These are phyloP conservation scores for Thielaviopsis punctulata DNA, from an alignment of 2,329 filamentous ascomycete species.

Conservation along the genomic window DNA sequence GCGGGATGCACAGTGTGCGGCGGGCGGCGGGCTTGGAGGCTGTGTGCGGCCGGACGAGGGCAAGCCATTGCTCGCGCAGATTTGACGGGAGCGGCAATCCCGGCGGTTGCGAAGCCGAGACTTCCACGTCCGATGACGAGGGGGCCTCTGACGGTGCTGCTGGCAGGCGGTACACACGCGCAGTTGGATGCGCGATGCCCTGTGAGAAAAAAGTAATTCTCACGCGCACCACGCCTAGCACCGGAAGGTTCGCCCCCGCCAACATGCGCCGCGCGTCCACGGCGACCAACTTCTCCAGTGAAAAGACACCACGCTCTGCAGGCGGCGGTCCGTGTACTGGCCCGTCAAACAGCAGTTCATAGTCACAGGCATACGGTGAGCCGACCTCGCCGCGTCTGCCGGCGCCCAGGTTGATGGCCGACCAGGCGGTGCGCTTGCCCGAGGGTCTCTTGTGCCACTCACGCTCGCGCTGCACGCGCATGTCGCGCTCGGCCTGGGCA, in stretches of 20 bases:
- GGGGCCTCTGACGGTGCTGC: constrained; percentile 12
- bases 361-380: constrained; percentile 67
- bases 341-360: constrained; percentile 45
- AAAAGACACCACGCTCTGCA: constrained; percentile 9
- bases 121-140: constrained; percentile 21
- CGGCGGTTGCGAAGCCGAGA: constrained; percentile 28
- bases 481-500: constrained; percentile 54
- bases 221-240: constrained; percentile 35
- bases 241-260: neutral
- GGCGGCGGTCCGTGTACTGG: constrained; percentile 4
- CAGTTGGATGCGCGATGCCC: constrained; percentile 53
- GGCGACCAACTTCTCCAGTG: constrained; percentile 9
- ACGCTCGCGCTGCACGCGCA: constrained; percentile 33
- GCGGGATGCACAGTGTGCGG: constrained; percentile 13
- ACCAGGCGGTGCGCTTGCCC: constrained; percentile 63
- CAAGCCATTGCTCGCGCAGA: constrained; percentile 56
- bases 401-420: constrained; percentile 54
- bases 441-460: constrained; percentile 44
- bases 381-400: constrained; percentile 70
- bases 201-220: constrained; percentile 49
- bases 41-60: constrained; percentile 20
- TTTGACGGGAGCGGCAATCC: constrained; percentile 23
- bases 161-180: constrained; percentile 76
- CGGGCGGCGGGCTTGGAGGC: constrained; percentile 13
- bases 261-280: constrained; percentile 10